A percentile compares a stretch with the other conserved stretches of the same genome.
These are phyloP conservation scores for Prunus davidiana DNA, from an alignment of 306 rosid species.

Conservation along the genomic window DNA sequence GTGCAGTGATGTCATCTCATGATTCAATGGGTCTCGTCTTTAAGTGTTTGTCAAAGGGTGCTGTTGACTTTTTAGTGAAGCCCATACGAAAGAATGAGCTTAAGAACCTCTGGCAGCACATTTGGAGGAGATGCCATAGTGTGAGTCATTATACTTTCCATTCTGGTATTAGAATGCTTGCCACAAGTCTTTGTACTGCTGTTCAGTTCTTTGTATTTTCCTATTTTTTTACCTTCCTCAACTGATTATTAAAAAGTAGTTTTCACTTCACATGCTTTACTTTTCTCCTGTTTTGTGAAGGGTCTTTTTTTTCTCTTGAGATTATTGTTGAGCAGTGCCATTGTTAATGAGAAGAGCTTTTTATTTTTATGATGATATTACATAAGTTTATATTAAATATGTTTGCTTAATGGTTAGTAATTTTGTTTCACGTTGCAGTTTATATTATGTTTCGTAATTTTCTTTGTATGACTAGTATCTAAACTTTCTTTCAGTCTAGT, in stretches of 20 bases:
- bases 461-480: not conserved
- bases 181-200: not conserved
- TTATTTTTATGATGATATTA: not conserved
- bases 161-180: constrained; percentile 2
- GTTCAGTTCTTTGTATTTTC: not conserved
- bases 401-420: not conserved
- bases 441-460: not conserved
- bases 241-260: not conserved
- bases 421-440: not conserved
- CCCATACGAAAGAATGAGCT: constrained; percentile 98
- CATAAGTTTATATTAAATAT: not conserved
- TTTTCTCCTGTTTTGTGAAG: not conserved
- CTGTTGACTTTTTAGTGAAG: constrained; percentile 91
- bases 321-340: not conserved
- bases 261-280: not conserved
- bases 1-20: constrained; percentile 98
- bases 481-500: constrained; percentile 60
- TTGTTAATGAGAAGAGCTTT: not conserved
- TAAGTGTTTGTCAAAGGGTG: constrained; percentile 96
- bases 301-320: not conserved
- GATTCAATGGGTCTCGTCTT: constrained; percentile 97
- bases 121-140: constrained; percentile 98
- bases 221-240: not conserved
- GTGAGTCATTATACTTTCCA: constrained; percentile 50
- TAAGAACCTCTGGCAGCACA: constrained; percentile 97